These are phyloP conservation scores for Micractinium conductrix DNA, from an alignment of 139 green algal genomes.

Conservation along the genomic window DNA sequence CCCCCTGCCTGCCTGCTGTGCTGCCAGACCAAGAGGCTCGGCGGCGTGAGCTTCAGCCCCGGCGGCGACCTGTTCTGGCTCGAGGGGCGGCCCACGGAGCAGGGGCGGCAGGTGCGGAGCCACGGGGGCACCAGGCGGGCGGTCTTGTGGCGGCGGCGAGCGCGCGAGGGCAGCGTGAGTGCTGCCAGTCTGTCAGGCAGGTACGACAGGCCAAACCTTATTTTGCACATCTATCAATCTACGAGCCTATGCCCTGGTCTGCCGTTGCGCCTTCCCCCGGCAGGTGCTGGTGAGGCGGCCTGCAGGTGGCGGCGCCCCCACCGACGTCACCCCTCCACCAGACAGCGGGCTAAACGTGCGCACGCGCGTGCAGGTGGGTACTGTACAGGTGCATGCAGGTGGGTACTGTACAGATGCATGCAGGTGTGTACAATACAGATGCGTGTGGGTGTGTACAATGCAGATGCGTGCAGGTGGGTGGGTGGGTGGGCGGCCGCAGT, in stretches of 20 bases:
- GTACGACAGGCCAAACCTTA: too few species aligned
- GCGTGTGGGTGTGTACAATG: slow-evolving; percentile 67
- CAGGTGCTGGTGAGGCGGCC: too few species aligned
- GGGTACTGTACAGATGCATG: slow-evolving; percentile 69
- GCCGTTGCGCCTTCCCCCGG: too few species aligned
- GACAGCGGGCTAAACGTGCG: slow-evolving; percentile 72
- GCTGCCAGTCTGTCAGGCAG: too few species aligned
- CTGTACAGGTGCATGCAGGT: slow-evolving; percentile 74
- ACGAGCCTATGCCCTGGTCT: too few species aligned
- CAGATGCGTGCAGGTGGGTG: too few species aligned
- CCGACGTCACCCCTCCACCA: slow-evolving; percentile 63
- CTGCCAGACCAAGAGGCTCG: slow-evolving; percentile 52
- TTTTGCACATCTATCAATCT: too few species aligned
- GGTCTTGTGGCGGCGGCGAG: neutral
- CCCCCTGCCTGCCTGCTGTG: neutral
- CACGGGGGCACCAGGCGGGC: slow-evolving; percentile 21
- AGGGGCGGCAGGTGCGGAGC: slow-evolving; percentile 70
- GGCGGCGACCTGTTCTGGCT: slow-evolving; percentile 66
- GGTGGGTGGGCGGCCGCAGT: too few species aligned
- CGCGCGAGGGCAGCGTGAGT: too few species aligned
- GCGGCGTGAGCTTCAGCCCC: slow-evolving; percentile 23
- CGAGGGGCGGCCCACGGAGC: slow-evolving; percentile 68
- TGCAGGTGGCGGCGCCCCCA: neutral
- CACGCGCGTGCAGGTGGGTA: slow-evolving; percentile 69
- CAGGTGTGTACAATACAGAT: slow-evolving; percentile 67